phyloP scores from a whole-genome alignment of 768 basidiomycete genomes.

The Boletales sp. region DNA sequence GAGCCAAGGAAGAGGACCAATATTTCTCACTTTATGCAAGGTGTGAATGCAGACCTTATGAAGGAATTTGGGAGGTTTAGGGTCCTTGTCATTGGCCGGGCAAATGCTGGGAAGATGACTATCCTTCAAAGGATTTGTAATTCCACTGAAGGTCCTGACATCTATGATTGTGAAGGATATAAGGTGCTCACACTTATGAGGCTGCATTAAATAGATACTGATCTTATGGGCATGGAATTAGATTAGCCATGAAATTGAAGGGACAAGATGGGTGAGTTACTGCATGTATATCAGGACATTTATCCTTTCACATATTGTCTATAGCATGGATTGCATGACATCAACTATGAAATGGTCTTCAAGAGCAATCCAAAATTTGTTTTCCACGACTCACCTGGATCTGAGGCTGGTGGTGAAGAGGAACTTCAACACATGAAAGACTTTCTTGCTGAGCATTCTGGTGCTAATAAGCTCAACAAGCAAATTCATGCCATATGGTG shows the following conservation, averaged over 20 bases:
- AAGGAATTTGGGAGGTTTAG: not conserved
- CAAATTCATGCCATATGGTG: not conserved
- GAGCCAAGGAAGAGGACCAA: not conserved
- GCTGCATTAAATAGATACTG: not conserved
- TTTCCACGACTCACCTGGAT: not conserved
- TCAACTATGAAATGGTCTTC: not conserved
- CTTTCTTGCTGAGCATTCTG: not conserved
- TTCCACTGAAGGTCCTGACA: not conserved
- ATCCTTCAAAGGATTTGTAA: conserved; percentile 1
- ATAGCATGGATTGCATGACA: not conserved
- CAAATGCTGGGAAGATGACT: conserved; percentile 1
- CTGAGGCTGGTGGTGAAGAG: not conserved
- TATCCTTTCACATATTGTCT: not conserved
- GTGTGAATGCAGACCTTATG: not conserved
- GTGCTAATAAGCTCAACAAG: not conserved
- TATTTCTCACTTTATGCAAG: not conserved
- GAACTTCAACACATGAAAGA: not conserved
- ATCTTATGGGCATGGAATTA: not conserved
- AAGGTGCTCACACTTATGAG: not conserved
- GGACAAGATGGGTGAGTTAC: not conserved
- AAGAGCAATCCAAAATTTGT: not conserved
- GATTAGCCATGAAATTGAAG: not conserved
- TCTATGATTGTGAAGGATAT: not conserved
- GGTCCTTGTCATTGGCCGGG: not conserved
- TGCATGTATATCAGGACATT: not conserved